These are phyloP conservation scores for Spizellomyces sp. DNA, from an alignment of 192 early-diverging fungal species.

Conservation along the genomic window DNA sequence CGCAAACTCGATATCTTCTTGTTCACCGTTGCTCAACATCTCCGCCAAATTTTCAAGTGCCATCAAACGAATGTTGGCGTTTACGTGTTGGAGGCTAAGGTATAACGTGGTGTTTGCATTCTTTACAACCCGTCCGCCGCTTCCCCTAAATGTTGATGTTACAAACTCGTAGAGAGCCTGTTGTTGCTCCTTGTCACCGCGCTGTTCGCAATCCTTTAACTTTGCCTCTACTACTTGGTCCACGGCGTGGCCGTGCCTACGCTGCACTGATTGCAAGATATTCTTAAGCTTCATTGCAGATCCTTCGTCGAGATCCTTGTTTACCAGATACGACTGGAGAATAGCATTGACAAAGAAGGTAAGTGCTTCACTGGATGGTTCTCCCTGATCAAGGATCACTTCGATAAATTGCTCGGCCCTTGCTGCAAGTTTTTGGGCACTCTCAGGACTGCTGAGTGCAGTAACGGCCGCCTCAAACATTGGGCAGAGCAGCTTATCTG, in stretches of 20 bases:
- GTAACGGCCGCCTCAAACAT: conserved; percentile 10
- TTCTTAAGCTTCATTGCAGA: not conserved
- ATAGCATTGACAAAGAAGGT: not conserved
- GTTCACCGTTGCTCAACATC: conserved; percentile 48
- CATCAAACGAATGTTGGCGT: conserved; percentile 68
- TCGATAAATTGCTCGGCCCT: conserved; percentile 7
- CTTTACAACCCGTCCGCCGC: conserved; percentile 62
- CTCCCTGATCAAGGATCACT: conserved; percentile 5
- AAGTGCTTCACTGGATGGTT: not conserved
- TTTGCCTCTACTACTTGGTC: conserved; percentile 19
- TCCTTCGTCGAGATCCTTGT: not conserved
- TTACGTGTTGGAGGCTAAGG: conserved; percentile 76
- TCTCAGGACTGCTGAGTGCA: not conserved
- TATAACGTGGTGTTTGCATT: conserved; percentile 78
- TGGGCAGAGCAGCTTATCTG: conserved; percentile 12
- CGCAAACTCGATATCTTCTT: conserved; percentile 43
- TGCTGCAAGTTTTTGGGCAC: not conserved
- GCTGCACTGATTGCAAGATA: not conserved
- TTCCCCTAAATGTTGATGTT: conserved; percentile 57
- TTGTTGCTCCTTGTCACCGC: not conserved
- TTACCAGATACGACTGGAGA: conserved; percentile 11
- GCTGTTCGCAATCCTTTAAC: not conserved
- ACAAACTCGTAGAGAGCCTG: conserved; percentile 58
- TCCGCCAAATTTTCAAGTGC: conserved; percentile 65
- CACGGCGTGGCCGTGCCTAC: conserved; percentile 5